Percentiles rank a stretch among this genome's conserved stretches.
These are phyloP conservation scores for Apostasia shenzhenica DNA, from an alignment of 106 monocot species.

Conservation along the genomic window DNA sequence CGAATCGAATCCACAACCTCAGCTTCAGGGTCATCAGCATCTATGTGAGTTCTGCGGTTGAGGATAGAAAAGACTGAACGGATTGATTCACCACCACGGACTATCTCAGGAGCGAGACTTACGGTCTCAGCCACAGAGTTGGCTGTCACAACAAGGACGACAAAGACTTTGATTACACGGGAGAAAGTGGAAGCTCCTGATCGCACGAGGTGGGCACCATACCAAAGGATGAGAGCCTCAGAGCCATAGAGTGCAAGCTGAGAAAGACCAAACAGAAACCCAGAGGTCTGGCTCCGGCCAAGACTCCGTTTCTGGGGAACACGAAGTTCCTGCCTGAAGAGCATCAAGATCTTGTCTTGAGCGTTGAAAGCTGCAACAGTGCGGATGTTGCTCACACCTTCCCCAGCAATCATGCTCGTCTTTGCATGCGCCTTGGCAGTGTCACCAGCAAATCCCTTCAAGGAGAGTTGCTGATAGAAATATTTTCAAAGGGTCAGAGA, in stretches of 20 bases:
- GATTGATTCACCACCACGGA: conserved; percentile 85
- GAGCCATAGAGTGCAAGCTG: conserved; percentile 71
- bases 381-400: conserved; percentile 91
- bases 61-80: conserved; percentile 88
- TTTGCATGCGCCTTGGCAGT: conserved; percentile 94
- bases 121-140: conserved; percentile 79
- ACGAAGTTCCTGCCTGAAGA: conserved; percentile 51
- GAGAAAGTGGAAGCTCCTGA: conserved; percentile 72
- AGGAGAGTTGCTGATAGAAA: conserved; percentile 71
- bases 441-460: conserved; percentile 94
- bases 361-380: conserved; percentile 93
- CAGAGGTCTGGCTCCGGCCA: conserved; percentile 55
- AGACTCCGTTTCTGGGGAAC: conserved; percentile 50
- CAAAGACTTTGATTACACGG: conserved; percentile 80
- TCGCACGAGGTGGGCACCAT: conserved; percentile 61
- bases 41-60: conserved; percentile 61
- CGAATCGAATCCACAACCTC: conserved; percentile 44
- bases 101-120: conserved; percentile 81
- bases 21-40: conserved; percentile 67
- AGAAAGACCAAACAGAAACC: conserved; percentile 58
- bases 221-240: conserved; percentile 78
- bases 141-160: conserved; percentile 82
- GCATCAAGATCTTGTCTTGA: conserved; percentile 63
- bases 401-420: conserved; percentile 93
- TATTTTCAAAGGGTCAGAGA: neutral